Base-by-base conservation (phyloP, 1,284 basidiomycete genomes). In the Marasmius fiardii region DNA sequence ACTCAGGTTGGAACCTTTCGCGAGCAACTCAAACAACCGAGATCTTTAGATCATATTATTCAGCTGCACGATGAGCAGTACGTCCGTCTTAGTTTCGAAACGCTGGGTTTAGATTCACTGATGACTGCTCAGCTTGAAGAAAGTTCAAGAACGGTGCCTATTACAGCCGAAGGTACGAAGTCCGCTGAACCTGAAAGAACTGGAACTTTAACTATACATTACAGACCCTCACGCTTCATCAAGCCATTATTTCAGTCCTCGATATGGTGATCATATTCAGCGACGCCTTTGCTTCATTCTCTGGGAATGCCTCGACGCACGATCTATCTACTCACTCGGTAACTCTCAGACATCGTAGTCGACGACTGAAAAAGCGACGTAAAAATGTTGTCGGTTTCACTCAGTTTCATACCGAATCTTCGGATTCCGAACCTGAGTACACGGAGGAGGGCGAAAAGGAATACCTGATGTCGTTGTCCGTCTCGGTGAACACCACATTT, bases 41-140 rank as follows among this genome's bases (percentile, higher is more conserved):
- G 74, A 45, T 90, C 90, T 2, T 73, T 94, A 14, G 88, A 92
- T 62, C 84, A 89, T 53, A 87, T 93, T 75, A 88, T 93, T 51
- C 68, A 71, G 23, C 61, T 87, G 3, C 92, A 95, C 64, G 76
- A 85, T 26, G 76, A 82, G 39, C 85, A 93, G 91, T 93, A 63
- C 63, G 90, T 75, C 11, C 16, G n/a, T 39, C 39, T 34, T 14
- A 14, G 2, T 12, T 50, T 49, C 43, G 34, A 23, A 34, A 43
- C 49, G 44, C n/a, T n/a, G n/a, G n/a, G 39, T 41, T 16, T 47
- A 54, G 7, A 4, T 56, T 47, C 54, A 57, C 56, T 53, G 51
- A 53, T 51, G 5, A 16, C 43, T 43, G 41, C 50, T 50, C n/a
- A 93, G 90, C 63, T 74, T 89, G 16, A 76, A 82, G 35, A 81